Base-by-base conservation (phyloP, 2,329 filamentous ascomycete species). In the Talaromyces sp. region DNA sequence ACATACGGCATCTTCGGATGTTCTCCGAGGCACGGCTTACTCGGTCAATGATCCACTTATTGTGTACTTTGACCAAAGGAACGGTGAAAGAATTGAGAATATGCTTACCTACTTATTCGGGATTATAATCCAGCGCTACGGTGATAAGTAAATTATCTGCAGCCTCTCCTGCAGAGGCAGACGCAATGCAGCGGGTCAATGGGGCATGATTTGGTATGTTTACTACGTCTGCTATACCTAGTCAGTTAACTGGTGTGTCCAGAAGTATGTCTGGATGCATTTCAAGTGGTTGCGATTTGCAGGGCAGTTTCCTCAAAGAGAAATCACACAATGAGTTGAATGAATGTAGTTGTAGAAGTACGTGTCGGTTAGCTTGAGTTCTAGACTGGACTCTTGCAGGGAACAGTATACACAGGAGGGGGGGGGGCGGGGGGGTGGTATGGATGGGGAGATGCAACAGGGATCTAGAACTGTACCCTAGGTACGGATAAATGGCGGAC, bases 291-390 rank as follows among this genome's bases (percentile, higher is more conserved):
- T 46, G 14, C 28, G 57, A 59, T 59, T 59, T 37, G 42, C 57
- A 50, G 42, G 57, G 46, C 18, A 18, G 33, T 37, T 39, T 37
- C 42, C 57, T 16, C 18, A 48, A 12, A n/a, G 25, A 39, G 44
- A 40, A 60, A 37, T 31, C 21, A 14, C 44, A 52, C 18, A 54
- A 54, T 35, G n/a, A 35, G 28, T 39, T 59, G 16, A 59, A 52
- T 14, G 6, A 31, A 18, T 23, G 28, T 31, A n/a, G n/a, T n/a
- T 16, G 44, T 50, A 28, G 5, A 11, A 3, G 12, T 50, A 50
- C 46, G 18, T 18, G 16, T 52, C 16, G 9, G 28, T 37, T 14
- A 23, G 21, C 37, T 1, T 14, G 9, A 5, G 58, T 40, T 60
- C 44, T 52, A 40, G 58, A 40, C 58, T 40, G 18, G 25, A 12